phyloP scores from a whole-genome alignment of 108 stramenopile species.

The Nitzschia sp. region DNA sequence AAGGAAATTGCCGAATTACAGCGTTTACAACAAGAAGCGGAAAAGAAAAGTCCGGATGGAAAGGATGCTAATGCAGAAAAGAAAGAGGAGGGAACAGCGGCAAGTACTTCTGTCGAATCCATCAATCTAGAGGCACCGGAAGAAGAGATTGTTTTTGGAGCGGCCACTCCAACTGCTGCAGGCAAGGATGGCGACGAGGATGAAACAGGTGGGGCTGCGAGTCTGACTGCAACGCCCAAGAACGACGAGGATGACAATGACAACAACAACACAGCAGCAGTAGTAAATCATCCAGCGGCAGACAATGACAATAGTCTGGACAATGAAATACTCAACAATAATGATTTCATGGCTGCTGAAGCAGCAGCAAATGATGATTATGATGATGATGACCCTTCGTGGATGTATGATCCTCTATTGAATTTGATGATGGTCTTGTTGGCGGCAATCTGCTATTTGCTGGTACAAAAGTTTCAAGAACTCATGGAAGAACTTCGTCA shows the following conservation, averaged over 20 bases:
- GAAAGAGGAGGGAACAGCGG: not conserved
- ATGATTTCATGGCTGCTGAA: not conserved
- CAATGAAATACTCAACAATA: not conserved
- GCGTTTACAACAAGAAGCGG: constrained; percentile 53
- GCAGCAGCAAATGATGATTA: not conserved
- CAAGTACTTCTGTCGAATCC: not conserved
- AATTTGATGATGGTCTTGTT: constrained; percentile 46
- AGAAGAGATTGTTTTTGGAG: not conserved
- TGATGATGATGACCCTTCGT: constrained; percentile 5
- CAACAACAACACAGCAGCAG: not conserved
- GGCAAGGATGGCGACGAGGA: no score
- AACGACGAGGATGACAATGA: not conserved
- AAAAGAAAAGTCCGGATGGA: constrained; percentile 24
- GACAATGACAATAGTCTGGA: not conserved
- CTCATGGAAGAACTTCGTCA: constrained; percentile 33
- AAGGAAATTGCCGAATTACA: constrained; percentile 84
- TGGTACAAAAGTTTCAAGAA: constrained; percentile 33
- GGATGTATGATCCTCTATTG: constrained; percentile 47
- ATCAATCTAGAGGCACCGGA: not conserved
- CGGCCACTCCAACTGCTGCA: no score
- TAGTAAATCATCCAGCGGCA: not conserved
- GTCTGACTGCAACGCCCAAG: not conserved
- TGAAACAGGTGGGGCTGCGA: not conserved
- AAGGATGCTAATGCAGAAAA: constrained; percentile 2
- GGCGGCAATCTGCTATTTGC: constrained; percentile 40